These are phyloP conservation scores for Mesembryanthemum crystallinum DNA, from an alignment of 148 eudicot genomes.

Conservation along the genomic window DNA sequence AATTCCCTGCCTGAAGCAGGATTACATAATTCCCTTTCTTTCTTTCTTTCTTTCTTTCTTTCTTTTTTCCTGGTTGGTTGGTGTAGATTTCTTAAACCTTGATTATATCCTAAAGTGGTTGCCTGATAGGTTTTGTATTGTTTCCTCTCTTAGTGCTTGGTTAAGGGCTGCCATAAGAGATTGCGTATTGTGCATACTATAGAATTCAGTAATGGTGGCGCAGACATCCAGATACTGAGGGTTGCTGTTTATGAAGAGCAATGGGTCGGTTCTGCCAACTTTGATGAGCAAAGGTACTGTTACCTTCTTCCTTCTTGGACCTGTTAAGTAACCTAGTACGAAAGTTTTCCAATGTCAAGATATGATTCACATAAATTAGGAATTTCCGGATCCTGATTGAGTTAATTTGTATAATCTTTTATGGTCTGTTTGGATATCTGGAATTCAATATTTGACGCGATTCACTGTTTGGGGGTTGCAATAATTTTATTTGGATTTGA, in stretches of 20 bases:
- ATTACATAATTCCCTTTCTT: neutral
- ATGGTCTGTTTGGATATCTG: too few species aligned
- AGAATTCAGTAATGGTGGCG: slow-evolving; percentile 85
- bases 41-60: too few species aligned
- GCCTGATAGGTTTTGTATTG: slow-evolving; percentile 11
- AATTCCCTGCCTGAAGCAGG: neutral
- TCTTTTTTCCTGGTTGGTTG: neutral
- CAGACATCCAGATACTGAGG: slow-evolving; percentile 87
- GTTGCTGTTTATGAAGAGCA: slow-evolving; percentile 96
- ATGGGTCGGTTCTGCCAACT: slow-evolving; percentile 83
- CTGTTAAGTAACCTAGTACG: neutral
- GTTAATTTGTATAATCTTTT: too few species aligned
- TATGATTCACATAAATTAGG: too few species aligned
- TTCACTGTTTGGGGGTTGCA: too few species aligned
- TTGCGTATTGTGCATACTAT: slow-evolving; percentile 93
- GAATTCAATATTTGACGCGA: too few species aligned
- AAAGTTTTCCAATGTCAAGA: neutral
- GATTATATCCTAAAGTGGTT: neutral
- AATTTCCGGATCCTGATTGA: neutral
- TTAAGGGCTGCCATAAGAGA: slow-evolving; percentile 98
- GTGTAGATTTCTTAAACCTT: neutral
- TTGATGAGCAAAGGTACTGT: slow-evolving; percentile 65
- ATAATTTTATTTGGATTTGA: too few species aligned
- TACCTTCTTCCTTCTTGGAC: neutral
- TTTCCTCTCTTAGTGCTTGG: slow-evolving; percentile 71